Percentiles rank a stretch among this genome's conserved stretches.
Evolutionary conservation across 495 filamentous ascomycete genomes (phyloP).

Genomic region (Sporormia fimetaria): DNA sequence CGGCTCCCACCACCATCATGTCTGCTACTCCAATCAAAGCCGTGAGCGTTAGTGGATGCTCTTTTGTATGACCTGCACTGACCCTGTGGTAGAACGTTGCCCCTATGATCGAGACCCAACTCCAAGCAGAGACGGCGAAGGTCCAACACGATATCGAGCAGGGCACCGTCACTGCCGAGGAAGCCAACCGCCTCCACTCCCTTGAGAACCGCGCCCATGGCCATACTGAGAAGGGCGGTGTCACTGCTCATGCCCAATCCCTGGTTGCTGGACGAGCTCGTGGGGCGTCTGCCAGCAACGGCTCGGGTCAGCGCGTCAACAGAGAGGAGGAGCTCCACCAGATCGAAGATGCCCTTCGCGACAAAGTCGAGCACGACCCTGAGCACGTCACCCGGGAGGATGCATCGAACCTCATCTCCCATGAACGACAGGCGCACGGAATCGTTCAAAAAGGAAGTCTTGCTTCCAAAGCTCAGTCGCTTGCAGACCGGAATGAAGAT

Average conservation of each 20-base stretch:
- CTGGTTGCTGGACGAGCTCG: too few relatives aligned
- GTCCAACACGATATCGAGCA: conserved; percentile 3
- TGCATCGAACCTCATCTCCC: conserved; percentile 16
- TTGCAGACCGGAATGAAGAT: conserved; percentile 8
- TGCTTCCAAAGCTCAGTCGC: too few relatives aligned
- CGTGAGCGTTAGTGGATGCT: too few relatives aligned
- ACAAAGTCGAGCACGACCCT: conserved; percentile 13
- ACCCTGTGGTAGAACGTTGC: too few relatives aligned
- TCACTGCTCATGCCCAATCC: conserved; percentile 2
- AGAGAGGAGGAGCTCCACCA: conserved; percentile 8
- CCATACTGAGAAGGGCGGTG: conserved; percentile 7
- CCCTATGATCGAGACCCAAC: conserved; percentile 1
- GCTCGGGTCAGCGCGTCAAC: too few relatives aligned
- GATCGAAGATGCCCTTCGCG: too few relatives aligned
- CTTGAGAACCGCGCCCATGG: conserved; percentile 6
- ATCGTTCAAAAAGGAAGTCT: too few relatives aligned
- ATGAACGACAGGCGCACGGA: neutral
- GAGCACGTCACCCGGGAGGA: conserved; percentile 18
- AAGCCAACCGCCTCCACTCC: conserved; percentile 5
- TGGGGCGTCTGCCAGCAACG: too few relatives aligned
- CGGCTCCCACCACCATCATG: too few relatives aligned
- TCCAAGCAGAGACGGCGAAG: conserved; percentile 3
- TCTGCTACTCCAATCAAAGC: too few relatives aligned
- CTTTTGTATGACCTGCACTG: too few relatives aligned
- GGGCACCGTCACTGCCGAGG: conserved; percentile 7